These are phyloP conservation scores for Endothia cerciana DNA, from an alignment of 2,329 filamentous ascomycete species.

Conservation along the genomic window DNA sequence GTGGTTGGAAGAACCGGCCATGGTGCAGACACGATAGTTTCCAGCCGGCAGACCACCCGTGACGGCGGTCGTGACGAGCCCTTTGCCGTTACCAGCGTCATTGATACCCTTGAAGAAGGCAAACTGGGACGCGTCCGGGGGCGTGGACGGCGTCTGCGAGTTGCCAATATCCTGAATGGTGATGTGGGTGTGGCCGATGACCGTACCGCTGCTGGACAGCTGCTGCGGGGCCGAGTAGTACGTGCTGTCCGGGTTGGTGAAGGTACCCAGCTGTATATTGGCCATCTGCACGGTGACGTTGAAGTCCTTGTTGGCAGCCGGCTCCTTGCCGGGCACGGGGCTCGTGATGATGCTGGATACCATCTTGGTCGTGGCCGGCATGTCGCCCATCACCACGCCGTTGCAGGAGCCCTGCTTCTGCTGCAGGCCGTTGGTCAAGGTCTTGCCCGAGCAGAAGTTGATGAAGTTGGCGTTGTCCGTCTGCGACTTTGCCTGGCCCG, in stretches of 20 bases:
- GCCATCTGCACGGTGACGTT: constrained; percentile 53
- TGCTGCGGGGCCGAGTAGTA: constrained; percentile 63
- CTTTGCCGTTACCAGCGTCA: constrained; percentile 39
- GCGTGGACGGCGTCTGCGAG: constrained; percentile 52
- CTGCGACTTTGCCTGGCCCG: constrained; percentile 21
- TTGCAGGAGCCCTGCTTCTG: constrained; percentile 65
- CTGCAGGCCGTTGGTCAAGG: constrained; percentile 64
- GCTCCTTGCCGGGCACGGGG: constrained; percentile 48
- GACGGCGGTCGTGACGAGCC: constrained; percentile 38
- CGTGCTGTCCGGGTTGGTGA: constrained; percentile 63
- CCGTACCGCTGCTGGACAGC: constrained; percentile 41
- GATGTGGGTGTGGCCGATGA: constrained; percentile 63
- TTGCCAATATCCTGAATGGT: constrained; percentile 61
- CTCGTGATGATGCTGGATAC: constrained; percentile 60
- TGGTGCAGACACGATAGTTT: constrained; percentile 44
- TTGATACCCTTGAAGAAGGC: constrained; percentile 44
- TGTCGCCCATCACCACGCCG: constrained; percentile 64
- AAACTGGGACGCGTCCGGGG: constrained; percentile 56
- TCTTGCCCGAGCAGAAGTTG: constrained; percentile 61
- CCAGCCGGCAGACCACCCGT: constrained; percentile 41
- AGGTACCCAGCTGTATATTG: constrained; percentile 60
- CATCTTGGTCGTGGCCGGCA: constrained; percentile 58
- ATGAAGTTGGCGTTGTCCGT: constrained; percentile 58
- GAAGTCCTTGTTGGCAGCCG: constrained; percentile 49
- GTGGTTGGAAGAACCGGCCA: constrained; percentile 43